Evolutionary conservation across 2,329 filamentous ascomycete species (phyloP).

Genomic region (Lasiodiplodia theobromae): DNA sequence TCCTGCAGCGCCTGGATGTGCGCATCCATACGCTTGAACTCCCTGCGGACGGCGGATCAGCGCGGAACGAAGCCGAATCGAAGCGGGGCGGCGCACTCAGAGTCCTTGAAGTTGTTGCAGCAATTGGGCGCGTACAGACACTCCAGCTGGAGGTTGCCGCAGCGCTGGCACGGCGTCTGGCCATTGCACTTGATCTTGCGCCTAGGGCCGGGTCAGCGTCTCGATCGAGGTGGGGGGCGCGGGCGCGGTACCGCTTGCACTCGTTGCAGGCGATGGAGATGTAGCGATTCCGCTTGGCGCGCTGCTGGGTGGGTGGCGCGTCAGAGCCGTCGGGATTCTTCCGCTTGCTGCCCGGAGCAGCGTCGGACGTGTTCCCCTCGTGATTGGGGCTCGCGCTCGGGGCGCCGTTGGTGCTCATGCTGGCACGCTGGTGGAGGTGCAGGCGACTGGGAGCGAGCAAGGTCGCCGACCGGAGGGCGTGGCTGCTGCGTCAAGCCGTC

Average conservation of each 20-base stretch:
- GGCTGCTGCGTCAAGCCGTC: constrained; percentile 16
- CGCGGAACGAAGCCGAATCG: background rate
- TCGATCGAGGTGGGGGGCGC: constrained; percentile 39
- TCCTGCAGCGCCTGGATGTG: constrained; percentile 80
- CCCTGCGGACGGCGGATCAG: constrained; percentile 50
- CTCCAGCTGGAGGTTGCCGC: constrained; percentile 68
- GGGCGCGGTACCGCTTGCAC: constrained; percentile 44
- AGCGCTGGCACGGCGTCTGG: constrained; percentile 69
- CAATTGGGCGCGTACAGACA: constrained; percentile 72
- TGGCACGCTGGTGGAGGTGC: background rate
- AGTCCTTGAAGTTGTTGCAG: constrained; percentile 87
- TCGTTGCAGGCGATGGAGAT: constrained; percentile 71
- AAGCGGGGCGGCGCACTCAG: constrained; percentile 61
- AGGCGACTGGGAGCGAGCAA: background rate
- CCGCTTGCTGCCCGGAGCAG: constrained; percentile 45
- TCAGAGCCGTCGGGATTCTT: constrained; percentile 48
- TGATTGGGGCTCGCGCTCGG: constrained; percentile 45
- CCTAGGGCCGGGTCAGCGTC: constrained; percentile 63
- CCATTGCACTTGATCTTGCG: constrained; percentile 75
- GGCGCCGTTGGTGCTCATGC: constrained; percentile 37
- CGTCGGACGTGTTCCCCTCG: constrained; percentile 34
- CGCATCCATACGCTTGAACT: constrained; percentile 81
- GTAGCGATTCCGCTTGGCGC: constrained; percentile 71
- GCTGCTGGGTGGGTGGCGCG: constrained; percentile 50
- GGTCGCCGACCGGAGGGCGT: constrained; percentile 2